Base-by-base conservation (phyloP, 1,284 basidiomycete genomes). In the Pseudozyma hubeiensis region DNA sequence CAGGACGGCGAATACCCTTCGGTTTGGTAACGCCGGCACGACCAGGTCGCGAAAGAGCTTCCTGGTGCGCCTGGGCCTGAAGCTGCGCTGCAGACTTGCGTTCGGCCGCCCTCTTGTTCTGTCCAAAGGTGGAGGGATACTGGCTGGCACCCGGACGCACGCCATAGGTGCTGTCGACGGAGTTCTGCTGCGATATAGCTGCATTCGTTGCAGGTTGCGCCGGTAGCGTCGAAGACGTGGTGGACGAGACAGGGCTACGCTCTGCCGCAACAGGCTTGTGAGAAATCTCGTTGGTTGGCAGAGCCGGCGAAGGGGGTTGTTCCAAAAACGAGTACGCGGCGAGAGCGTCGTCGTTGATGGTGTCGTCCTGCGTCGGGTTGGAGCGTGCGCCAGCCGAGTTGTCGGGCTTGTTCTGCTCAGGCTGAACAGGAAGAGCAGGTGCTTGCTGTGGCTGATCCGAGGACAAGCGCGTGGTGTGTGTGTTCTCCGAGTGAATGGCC, bases 321-420 rank as follows among this genome's bases (percentile, higher is more conserved):
- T 80, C 78, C 45, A 81, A 57, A 71, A 68, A 81, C 1, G 80
- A 75, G 57, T 81, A 81, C 9, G 78, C 80, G 13, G 80, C 80
- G 3, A 78, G 55, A 14, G 80, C 80, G 45, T 81, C 78, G 33
- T 75, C 72, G 47, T 71, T 68, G 59, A 75, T 71, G 47, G 57
- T 65, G 44, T 75, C 75, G 34, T 69, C 64, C n/a, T 54, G 60
- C 9, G 52, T 52, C 37, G 52, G 37, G 31, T 48, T 54, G 9
- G 30, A 30, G 45, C 50, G 59, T 17, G 49, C 7, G 5, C 33
- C 54, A 13, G 53, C 31, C 4, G 49, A 19, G 7, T 17, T 13
- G 39, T 56, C 52, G 9, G 55, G 11, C 59, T 65, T 60, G 47
- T 31, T 16, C 7, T 34, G 46, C 29, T 48, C 55, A 13, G 43